Evolutionary conservation across 805 yeast genomes (phyloP), one percentile per base, ranked within the genome.

Genomic region (Monosporozyma servazzii): DNA sequence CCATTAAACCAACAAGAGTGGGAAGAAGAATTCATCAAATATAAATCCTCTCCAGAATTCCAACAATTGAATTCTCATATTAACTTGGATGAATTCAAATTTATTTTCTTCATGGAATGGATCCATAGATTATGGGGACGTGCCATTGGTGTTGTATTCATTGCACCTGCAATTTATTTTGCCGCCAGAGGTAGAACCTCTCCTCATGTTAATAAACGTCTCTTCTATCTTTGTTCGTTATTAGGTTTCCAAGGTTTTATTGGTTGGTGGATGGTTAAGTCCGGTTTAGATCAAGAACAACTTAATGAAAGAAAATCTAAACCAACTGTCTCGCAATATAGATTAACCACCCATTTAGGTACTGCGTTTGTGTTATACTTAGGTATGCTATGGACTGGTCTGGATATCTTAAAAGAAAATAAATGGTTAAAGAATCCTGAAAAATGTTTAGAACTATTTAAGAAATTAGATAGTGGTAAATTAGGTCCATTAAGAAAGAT

Each of bases 231-330:
- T 45, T 78, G 95, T 42, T 81, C 76, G 0, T 71, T 93, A 48
- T 75, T 93, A 52, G 99, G 96, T 10, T 71, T 93, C 47, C 99
- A 93, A 73, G 99, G 99, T 49, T 86, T 84, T 49, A 84, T 93
- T 58, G 99, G 99, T 31, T 93, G 99, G 99, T 93, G 99, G 99
- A 93, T 93, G 99, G 99, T 93, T 49, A 82, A 86, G 61, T 88
- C 96, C 9, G 99, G 99, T 30, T 75, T 93, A 51, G 95, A 89
- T 64, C 85, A 84, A 62, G 77, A 83, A 44, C 84, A 84, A 62
- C 72, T 93, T 47, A 78, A 77, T 21, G 89, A 84, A 57, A 78
- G 96, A 65, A 85, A 79, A 45, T 82, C 96, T 0, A 95, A 91
- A 64, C 99, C 99, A n/a, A 88, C 99, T 0, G 99, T 93, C 2